Evolutionary conservation across 306 rosid genomes (phyloP).

Genomic region (Rosa persica): DNA sequence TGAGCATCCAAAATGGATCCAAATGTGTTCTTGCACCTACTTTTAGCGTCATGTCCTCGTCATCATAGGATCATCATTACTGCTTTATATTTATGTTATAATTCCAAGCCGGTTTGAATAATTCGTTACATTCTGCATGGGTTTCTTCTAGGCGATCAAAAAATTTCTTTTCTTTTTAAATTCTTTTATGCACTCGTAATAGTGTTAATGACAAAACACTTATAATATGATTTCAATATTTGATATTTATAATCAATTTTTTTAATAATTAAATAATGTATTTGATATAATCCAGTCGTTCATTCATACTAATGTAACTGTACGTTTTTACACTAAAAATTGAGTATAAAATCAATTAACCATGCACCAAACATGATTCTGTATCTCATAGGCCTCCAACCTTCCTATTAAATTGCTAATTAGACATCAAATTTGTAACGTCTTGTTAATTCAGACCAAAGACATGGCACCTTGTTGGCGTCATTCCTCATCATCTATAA

Average conservation of each 20-base stretch:
- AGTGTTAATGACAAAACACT: too few relatives aligned
- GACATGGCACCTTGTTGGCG: not conserved
- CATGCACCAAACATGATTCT: too few relatives aligned
- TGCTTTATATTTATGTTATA: not conserved
- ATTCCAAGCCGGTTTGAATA: not conserved
- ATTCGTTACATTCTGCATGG: not conserved
- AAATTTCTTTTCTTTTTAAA: too few relatives aligned
- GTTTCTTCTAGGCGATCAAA: not conserved
- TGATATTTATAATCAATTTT: too few relatives aligned
- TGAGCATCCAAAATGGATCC: not conserved
- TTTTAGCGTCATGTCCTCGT: slow-evolving; percentile 28
- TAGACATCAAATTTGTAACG: not conserved
- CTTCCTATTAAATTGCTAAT: not conserved
- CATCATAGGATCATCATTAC: slow-evolving; percentile 4
- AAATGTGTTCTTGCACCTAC: not conserved
- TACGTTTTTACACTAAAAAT: too few relatives aligned
- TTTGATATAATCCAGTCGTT: too few relatives aligned
- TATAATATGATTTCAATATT: too few relatives aligned
- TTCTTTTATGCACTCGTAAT: too few relatives aligned
- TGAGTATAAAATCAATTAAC: too few relatives aligned
- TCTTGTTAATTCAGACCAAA: not conserved
- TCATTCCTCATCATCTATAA: slow-evolving; percentile 20
- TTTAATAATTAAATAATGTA: too few relatives aligned
- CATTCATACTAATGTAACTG: too few relatives aligned
- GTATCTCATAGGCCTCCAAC: not conserved